phyloP scores from a whole-genome alignment of 257 asterid genomes.

The Solanum phureja region DNA sequence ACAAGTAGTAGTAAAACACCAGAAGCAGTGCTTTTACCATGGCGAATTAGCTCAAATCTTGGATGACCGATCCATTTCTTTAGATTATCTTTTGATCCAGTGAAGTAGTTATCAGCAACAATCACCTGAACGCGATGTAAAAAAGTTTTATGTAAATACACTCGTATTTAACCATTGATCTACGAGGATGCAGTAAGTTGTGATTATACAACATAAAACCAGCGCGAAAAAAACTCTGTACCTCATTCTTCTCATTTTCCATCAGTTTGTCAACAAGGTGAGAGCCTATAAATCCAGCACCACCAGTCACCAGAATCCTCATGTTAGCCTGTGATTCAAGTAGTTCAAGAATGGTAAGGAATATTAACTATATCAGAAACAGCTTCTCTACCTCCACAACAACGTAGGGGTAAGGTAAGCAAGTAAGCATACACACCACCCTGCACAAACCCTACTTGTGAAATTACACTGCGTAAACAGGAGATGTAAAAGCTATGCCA shows the following conservation, averaged over 20 bases:
- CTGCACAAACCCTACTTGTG: too few relatives aligned
- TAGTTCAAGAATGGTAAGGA: background rate
- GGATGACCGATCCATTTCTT: constrained; percentile 47
- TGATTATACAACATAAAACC: background rate
- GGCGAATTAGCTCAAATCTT: constrained; percentile 47
- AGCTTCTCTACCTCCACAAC: background rate
- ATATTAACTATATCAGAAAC: background rate
- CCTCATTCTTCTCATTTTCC: constrained; percentile 52
- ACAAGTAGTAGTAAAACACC: background rate
- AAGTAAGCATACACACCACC: background rate
- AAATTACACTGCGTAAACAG: too few relatives aligned
- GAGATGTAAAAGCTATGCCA: too few relatives aligned
- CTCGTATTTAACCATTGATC: background rate
- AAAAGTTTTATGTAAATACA: background rate
- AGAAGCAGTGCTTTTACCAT: constrained; percentile 16
- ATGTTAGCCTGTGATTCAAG: constrained; percentile 25
- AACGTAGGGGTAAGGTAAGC: background rate
- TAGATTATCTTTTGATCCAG: constrained; percentile 43
- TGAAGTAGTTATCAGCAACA: constrained; percentile 40
- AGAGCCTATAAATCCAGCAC: constrained; percentile 49
- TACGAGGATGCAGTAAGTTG: background rate
- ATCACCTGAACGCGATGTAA: constrained; percentile 15
- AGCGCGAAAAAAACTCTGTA: background rate
- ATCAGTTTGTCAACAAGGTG: constrained; percentile 43
- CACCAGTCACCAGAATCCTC: constrained; percentile 52